Evolutionary conservation across 192 early-diverging fungal species (phyloP), one percentile per base, ranked within the genome.

Genomic region (Coemansia sp.): DNA sequence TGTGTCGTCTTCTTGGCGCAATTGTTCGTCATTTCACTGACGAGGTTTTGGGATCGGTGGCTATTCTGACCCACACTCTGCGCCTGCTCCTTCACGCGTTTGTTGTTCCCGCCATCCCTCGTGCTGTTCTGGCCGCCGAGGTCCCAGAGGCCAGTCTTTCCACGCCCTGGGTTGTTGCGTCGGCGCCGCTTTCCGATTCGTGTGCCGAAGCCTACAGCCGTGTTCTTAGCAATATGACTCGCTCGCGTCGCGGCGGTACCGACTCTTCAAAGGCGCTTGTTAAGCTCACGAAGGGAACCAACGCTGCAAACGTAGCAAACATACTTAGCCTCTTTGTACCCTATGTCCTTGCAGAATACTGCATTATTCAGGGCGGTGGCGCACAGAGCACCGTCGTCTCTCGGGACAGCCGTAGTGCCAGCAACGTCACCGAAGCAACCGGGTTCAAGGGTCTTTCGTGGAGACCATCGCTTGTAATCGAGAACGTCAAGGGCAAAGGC

Each of bases 121-220:
- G 66, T 14, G 64, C 4, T 45, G 22, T 31, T 34, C 48, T 49
- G 18, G 48, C 8, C 30, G 17, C 25, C 7, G 32, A 8, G 36
- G 29, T 12, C 30, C 48, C 45, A 20, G 14, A 3, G 14, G 17
- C 28, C 25, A 48, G 28, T 8, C 31, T 6, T 18, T 65, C 32
- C 64, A 67, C 80, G 5, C 71, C 80, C n/a, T 82, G 80, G 80
- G 61, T 82, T 38, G 45, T 73, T 18, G 74, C 75, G 12, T 65
- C 33, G 11, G 64, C 80, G 28, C 79, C 74, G 10, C 31, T 77
- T n/a, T 55, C 70, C 4, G 14, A 57, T 28, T 42, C 31, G 10
- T 77, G 80, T n/a, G 80, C 80, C 14, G 75, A 67, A 36, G 57
- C 71, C 28, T 82, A 82, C 50, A 61, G 61, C 33, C 70, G 80